These are phyloP conservation scores for Fusarium lateritium DNA, from an alignment of 2,329 filamentous ascomycete species.

Conservation along the genomic window DNA sequence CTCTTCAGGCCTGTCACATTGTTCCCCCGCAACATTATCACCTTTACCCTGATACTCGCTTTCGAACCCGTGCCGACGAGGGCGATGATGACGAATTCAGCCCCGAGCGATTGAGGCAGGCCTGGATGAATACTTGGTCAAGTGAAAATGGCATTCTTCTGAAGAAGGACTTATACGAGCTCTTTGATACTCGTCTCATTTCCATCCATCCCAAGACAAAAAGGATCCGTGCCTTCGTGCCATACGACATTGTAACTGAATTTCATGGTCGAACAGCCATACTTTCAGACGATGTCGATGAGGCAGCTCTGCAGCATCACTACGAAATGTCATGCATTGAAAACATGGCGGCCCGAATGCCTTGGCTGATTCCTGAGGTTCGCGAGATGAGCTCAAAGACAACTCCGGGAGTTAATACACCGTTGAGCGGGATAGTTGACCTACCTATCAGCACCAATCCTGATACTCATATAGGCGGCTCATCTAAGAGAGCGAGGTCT, in stretches of 20 bases:
- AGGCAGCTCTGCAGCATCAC: slow-evolving; percentile 32
- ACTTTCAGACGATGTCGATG: slow-evolving; percentile 15
- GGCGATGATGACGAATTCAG: too few species aligned
- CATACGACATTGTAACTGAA: slow-evolving; percentile 5
- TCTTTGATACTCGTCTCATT: slow-evolving; percentile 37
- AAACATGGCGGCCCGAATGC: slow-evolving; percentile 16
- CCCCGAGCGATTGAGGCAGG: too few species aligned
- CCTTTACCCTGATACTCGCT: slow-evolving; percentile 23
- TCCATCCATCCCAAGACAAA: slow-evolving; percentile 43
- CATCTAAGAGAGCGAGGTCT: too few species aligned
- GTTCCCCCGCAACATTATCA: slow-evolving; percentile 42
- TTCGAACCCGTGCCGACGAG: too few species aligned
- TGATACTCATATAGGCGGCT: too few species aligned
- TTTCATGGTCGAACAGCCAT: slow-evolving; percentile 1
- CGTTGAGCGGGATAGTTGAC: not conserved
- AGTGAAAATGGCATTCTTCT: slow-evolving; percentile 37
- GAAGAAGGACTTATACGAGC: slow-evolving; percentile 33
- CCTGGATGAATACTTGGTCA: too few species aligned
- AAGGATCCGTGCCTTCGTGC: slow-evolving; percentile 23
- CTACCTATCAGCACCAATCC: too few species aligned
- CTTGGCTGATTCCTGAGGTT: not conserved
- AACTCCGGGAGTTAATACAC: slow-evolving; percentile 6
- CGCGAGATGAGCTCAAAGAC: not conserved
- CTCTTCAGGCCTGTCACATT: slow-evolving; percentile 42
- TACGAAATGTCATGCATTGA: slow-evolving; percentile 47